Percentiles rank a stretch among this genome's conserved stretches.
Conservation (phyloP, 148 eudicot species). For the Vaccinium corymbosum region DNA sequence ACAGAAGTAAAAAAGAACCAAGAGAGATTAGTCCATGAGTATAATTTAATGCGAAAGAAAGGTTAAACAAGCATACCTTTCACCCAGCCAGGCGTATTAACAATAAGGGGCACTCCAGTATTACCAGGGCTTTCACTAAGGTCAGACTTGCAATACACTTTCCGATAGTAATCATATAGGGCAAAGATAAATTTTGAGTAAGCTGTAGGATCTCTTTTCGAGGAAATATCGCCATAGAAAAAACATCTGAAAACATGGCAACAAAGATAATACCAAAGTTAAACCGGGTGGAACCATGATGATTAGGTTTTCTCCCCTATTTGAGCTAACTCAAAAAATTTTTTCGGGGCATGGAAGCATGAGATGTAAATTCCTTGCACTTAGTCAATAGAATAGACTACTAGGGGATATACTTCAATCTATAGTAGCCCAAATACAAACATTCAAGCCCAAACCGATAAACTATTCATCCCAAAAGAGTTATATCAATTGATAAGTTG, state of each 20-base stretch:
- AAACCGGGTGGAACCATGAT: not conserved
- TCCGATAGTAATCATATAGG: constrained; percentile 55
- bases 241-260: constrained; percentile 58
- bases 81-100: constrained; percentile 92
- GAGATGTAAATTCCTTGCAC: not conserved
- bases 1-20: not conserved
- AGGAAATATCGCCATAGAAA: constrained; percentile 82
- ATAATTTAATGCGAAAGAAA: not conserved
- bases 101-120: constrained; percentile 62
- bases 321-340: not conserved
- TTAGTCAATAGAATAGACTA: not conserved
- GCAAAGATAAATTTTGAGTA: constrained; percentile 52
- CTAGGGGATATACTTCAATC: not conserved
- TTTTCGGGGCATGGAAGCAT: not conserved
- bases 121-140: constrained; percentile 31
- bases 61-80: constrained; percentile 51
- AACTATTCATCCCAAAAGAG: constrained; percentile 18
- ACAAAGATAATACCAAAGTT: not conserved
- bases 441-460: constrained; percentile 15
- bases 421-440: constrained; percentile 10
- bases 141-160: constrained; percentile 28
- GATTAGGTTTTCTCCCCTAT: not conserved
- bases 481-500: constrained; percentile 10
- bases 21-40: not conserved
- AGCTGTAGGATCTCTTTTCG: constrained; percentile 74